Evolutionary conservation across 495 filamentous ascomycete species (phyloP).

Genomic region (Neurospora hispaniola): DNA sequence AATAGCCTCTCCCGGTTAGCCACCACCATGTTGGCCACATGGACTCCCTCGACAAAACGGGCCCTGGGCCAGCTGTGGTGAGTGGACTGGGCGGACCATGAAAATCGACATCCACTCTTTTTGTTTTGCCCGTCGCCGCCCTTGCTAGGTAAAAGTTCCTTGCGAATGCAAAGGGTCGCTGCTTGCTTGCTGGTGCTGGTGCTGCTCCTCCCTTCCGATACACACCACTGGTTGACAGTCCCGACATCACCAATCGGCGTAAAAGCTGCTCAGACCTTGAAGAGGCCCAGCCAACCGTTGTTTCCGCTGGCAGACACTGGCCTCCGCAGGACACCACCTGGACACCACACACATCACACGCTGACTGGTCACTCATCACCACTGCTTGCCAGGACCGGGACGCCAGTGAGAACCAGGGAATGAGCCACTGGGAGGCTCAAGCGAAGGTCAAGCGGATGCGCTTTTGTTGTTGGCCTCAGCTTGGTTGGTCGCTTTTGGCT

Average conservation of each 20-base stretch:
- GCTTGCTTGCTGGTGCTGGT: not conserved
- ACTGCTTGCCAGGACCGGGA: conserved; percentile 4
- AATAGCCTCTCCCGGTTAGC: not conserved
- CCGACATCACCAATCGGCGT: not conserved
- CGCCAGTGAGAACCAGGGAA: not conserved
- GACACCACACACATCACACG: conserved; percentile 23
- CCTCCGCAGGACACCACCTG: not conserved
- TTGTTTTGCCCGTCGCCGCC: not conserved
- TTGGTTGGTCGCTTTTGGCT: not conserved
- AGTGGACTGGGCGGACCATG: not conserved
- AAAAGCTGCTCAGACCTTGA: not conserved
- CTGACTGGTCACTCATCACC: conserved; percentile 21
- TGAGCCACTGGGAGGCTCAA: not conserved
- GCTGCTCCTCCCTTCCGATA: not conserved
- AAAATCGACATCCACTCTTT: not conserved
- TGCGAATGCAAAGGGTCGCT: not conserved
- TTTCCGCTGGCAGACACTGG: not conserved
- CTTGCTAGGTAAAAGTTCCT: not conserved
- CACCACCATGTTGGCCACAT: not conserved
- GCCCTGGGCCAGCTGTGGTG: not conserved
- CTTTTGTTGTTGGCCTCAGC: not conserved
- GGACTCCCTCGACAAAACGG: not conserved
- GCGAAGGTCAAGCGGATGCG: not conserved
- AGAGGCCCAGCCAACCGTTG: not conserved
- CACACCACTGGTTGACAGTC: not conserved